Base-by-base conservation (phyloP, 2,329 filamentous ascomycete genomes). In the Fusarium citri region DNA sequence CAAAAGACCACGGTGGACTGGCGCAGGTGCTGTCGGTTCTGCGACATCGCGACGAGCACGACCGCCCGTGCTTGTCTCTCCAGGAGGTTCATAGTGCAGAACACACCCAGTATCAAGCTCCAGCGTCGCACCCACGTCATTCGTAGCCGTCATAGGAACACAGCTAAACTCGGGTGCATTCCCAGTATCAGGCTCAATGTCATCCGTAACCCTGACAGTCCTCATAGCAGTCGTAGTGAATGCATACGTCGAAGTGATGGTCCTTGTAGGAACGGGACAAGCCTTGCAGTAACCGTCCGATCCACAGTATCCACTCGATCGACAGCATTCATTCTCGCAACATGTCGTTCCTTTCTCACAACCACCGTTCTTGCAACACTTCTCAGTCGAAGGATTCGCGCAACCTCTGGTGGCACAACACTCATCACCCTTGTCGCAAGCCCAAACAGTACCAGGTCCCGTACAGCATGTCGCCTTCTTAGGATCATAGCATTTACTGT, bases 401-500 rank as follows among this genome's bases (percentile, higher is more conserved):
- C 61, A 64, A 0, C 3, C 56, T 3, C 61, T 43, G 2, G 12
- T 57, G 3, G 61, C 45, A 23, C 61, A 64, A 3, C 61, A 64
- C 1, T 64, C 42, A 3, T 41, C 48, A 1, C 23, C 20, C 7
- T 45, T 41, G 3, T 53, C 42, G 5, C 61, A 64, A 2, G 43
- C 30, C 61, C 61, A 64, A 0, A 58, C 61, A n/a, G 43, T 64
- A 1, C 59, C 49, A 6, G 50, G 18, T 0, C 59, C 59, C 0
- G 59, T 64, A 16, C 61, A 64, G 0, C 61, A 64, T 0, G 45
- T 64, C 0, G 50, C 16, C 3, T 30, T 64, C 11, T 47, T 41
- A 0, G 61, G 61, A 3, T 64, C 55, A n/a, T 64, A 64, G 14
- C 61, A 64, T 14, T 64, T 64, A 14, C 59, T 58, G 3, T 64